Base-by-base conservation (phyloP, 164 flowering plant species). In the Tetracentron sinense region DNA sequence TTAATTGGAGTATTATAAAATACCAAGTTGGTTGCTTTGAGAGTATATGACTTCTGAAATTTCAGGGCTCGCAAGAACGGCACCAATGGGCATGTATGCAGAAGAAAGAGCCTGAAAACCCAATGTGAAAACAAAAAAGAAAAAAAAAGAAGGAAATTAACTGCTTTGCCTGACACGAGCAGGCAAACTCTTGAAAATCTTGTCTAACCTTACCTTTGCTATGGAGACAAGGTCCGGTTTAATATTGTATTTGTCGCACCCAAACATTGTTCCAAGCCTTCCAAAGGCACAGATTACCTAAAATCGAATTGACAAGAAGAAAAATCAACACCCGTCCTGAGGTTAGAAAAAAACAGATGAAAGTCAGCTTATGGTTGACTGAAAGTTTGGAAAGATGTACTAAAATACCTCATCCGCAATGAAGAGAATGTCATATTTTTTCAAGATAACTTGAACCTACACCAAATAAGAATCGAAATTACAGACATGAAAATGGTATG, bases 281-380 rank as follows among this genome's bases (percentile, higher is more conserved):
- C 99, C 99, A 75, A 95, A 95, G 27, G 89, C 99, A 78, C 97
- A 89, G 26, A 95, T 89, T 1, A 90, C 96, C 96, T 89, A 56
- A 10, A 71, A 66, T 16, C 42, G 59, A 51, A 26, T 10, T 54
- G 29, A 46, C 30, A 31, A 6, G 23, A 42, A 14, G 17, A 28
- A 56, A 54, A 57, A 7, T 19, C 25, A 19, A 50, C 44, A 51
- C 16, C n/a, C 4, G 29, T 0, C 11, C 5, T 42, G 7, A 50
- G 6, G 27, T 19, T 27, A 33, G 47, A 19, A 44, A 28, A 51
- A 14, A 56, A 5, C 25, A 23, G 26, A 58, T 6, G 21, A 6
- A 26, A 46, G n/a, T 22, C 25, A 58, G 50, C 20, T n/a, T 22
- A 47, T 22, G 31, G 61, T n/a, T 35, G 15, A n/a, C 14, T 54